These are phyloP conservation scores for Monosporascus sp. DNA, from an alignment of 2,329 filamentous ascomycete genomes.

Conservation along the genomic window DNA sequence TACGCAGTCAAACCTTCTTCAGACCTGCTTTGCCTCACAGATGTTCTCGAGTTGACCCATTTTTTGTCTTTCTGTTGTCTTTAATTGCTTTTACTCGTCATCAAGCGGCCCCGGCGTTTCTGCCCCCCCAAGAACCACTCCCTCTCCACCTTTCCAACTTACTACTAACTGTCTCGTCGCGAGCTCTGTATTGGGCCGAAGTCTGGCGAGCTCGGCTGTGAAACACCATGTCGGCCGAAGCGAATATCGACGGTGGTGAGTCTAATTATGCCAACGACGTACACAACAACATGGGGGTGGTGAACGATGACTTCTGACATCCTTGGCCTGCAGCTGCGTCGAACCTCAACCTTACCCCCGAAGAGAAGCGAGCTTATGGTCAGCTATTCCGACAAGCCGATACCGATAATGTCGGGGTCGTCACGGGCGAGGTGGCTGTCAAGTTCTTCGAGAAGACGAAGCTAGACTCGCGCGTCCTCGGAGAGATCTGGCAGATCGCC, in stretches of 20 bases:
- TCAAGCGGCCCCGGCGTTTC: conserved; percentile 11
- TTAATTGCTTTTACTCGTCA: neutral
- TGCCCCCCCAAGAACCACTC: conserved; percentile 8
- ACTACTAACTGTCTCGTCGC: conserved; percentile 3
- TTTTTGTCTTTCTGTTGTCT: neutral
- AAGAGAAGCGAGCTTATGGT: conserved; percentile 91
- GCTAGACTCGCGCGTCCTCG: conserved; percentile 77
- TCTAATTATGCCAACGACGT: neutral
- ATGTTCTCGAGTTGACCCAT: neutral
- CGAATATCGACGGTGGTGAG: conserved; percentile 17
- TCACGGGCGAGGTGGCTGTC: conserved; percentile 93
- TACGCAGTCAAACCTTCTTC: neutral
- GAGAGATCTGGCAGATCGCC: conserved; percentile 99
- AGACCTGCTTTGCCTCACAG: neutral
- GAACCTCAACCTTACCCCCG: conserved; percentile 77
- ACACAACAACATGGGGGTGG: conserved; percentile 6
- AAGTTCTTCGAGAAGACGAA: conserved; percentile 97
- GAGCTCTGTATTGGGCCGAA: conserved; percentile 17
- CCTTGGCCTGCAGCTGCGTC: conserved; percentile 42
- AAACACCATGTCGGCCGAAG: conserved; percentile 25
- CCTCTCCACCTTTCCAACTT: neutral
- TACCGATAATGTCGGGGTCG: conserved; percentile 83
- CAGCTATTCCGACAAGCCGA: conserved; percentile 93
- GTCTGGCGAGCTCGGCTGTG: conserved; percentile 21
- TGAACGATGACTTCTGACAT: conserved; percentile 12